Conservation (phyloP, 2,329 filamentous ascomycete genomes). For the Colletotrichum phormii region DNA sequence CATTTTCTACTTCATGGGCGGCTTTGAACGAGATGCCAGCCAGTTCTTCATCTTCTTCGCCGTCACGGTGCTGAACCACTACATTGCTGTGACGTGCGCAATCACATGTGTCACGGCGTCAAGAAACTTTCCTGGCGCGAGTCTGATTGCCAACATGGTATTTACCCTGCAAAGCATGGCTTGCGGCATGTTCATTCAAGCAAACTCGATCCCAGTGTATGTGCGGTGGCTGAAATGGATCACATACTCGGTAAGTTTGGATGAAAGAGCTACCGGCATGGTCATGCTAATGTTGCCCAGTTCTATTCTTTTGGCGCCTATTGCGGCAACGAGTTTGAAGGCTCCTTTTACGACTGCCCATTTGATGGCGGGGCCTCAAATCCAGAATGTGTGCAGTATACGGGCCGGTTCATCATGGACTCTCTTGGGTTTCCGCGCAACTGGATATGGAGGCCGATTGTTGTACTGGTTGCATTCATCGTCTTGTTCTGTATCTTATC, state of each 20-base stretch:
- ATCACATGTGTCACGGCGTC: conserved; percentile 74
- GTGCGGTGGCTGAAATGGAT: conserved; percentile 82
- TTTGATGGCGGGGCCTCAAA: conserved; percentile 69
- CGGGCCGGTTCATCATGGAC: conserved; percentile 75
- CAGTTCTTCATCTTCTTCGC: conserved; percentile 81
- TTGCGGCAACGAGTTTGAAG: conserved; percentile 78
- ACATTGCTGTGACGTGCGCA: conserved; percentile 79
- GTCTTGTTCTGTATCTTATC: conserved; percentile 72
- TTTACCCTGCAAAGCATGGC: conserved; percentile 81
- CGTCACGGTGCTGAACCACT: conserved; percentile 76
- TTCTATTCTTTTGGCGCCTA: conserved; percentile 80
- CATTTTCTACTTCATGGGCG: conserved; percentile 84
- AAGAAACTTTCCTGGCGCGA: conserved; percentile 77
- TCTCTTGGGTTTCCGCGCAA: conserved; percentile 74
- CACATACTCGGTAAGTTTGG: conserved; percentile 64
- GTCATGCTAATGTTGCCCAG: conserved; percentile 47
- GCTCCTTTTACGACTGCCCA: conserved; percentile 80
- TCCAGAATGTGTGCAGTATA: conserved; percentile 76
- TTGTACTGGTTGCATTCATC: conserved; percentile 71
- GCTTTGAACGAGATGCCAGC: conserved; percentile 71
- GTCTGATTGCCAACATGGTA: conserved; percentile 76
- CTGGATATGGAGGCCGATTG: conserved; percentile 76
- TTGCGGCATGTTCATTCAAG: conserved; percentile 82
- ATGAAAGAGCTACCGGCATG: conserved; percentile 41
- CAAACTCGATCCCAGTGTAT: conserved; percentile 79